These are phyloP conservation scores for Neofusicoccum umdonicola DNA, from an alignment of 2,329 filamentous ascomycete species.

Conservation along the genomic window DNA sequence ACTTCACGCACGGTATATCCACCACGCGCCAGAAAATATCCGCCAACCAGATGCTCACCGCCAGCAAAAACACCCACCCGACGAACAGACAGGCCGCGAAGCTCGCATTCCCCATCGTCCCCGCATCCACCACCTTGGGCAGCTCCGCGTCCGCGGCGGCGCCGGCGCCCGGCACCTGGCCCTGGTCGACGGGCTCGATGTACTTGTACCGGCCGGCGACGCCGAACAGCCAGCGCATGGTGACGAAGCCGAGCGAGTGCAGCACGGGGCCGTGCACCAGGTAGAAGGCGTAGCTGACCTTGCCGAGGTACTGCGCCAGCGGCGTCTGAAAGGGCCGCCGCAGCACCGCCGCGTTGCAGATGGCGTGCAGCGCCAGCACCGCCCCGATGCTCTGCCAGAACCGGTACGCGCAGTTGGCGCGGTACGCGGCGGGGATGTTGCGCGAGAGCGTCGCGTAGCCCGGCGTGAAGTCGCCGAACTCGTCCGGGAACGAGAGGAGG, in stretches of 20 bases:
- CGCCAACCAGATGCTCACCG: slow-evolving; percentile 50
- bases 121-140: slow-evolving; percentile 16
- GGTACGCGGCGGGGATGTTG: slow-evolving; percentile 41
- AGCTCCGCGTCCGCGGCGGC: neutral
- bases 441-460: slow-evolving; percentile 53
- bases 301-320: slow-evolving; percentile 55
- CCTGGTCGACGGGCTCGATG: neutral
- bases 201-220: neutral
- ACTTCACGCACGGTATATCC: slow-evolving; percentile 51
- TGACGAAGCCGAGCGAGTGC: slow-evolving; percentile 39
- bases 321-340: slow-evolving; percentile 48
- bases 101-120: slow-evolving; percentile 30
- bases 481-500: slow-evolving; percentile 50
- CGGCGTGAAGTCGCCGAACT: slow-evolving; percentile 44
- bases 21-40: slow-evolving; percentile 60
- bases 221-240: slow-evolving; percentile 28
- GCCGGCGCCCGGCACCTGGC: slow-evolving; percentile 17
- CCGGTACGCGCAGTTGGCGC: slow-evolving; percentile 49
- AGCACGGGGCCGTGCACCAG: slow-evolving; percentile 55
- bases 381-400: slow-evolving; percentile 59
- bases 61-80: slow-evolving; percentile 37
- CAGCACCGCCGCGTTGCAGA: slow-evolving; percentile 24
- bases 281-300: slow-evolving; percentile 59
- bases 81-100: neutral
- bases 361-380: slow-evolving; percentile 29